Evolutionary conservation across 2,329 filamentous ascomycete species (phyloP).

Genomic region (Claviceps maximensis): DNA sequence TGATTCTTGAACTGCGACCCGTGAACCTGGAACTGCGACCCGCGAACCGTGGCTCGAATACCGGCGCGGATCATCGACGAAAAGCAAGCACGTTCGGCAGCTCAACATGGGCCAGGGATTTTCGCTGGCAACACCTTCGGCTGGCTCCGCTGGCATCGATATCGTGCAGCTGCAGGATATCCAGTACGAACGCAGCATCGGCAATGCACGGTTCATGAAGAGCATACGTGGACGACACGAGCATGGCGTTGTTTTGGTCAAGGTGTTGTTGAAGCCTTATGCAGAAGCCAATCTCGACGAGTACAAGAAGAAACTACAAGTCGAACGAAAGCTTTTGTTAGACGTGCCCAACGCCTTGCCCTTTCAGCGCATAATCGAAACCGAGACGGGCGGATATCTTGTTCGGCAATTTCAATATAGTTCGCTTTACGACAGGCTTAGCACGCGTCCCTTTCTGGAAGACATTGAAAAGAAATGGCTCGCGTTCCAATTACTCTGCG

Average conservation of each 20-base stretch:
- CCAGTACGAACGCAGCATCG: slow-evolving; percentile 83
- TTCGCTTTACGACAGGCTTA: slow-evolving; percentile 92
- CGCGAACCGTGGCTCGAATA: too few relatives aligned
- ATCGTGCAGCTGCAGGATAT: slow-evolving; percentile 83
- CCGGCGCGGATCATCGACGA: too few relatives aligned
- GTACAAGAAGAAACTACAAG: slow-evolving; percentile 71
- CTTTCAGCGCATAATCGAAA: slow-evolving; percentile 87
- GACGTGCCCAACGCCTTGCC: slow-evolving; percentile 83
- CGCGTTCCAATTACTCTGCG: slow-evolving; percentile 87
- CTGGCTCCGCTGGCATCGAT: slow-evolving; percentile 86
- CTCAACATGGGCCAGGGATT: slow-evolving; percentile 87
- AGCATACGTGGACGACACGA: slow-evolving; percentile 82
- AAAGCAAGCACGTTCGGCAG: too few relatives aligned
- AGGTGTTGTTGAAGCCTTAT: slow-evolving; percentile 89
- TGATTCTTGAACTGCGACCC: too few relatives aligned
- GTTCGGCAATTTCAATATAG: slow-evolving; percentile 93
- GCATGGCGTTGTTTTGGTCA: slow-evolving; percentile 84
- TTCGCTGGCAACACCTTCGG: slow-evolving; percentile 81
- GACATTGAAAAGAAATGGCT: slow-evolving; percentile 99
- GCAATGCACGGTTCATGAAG: slow-evolving; percentile 91
- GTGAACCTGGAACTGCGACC: too few relatives aligned
- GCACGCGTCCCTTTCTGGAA: slow-evolving; percentile 90
- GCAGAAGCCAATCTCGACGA: slow-evolving; percentile 64
- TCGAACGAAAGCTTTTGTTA: slow-evolving; percentile 64
- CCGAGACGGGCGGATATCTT: slow-evolving; percentile 79